Base-by-base conservation (phyloP, 1,284 basidiomycete species). In the Athelia psychrophila region DNA sequence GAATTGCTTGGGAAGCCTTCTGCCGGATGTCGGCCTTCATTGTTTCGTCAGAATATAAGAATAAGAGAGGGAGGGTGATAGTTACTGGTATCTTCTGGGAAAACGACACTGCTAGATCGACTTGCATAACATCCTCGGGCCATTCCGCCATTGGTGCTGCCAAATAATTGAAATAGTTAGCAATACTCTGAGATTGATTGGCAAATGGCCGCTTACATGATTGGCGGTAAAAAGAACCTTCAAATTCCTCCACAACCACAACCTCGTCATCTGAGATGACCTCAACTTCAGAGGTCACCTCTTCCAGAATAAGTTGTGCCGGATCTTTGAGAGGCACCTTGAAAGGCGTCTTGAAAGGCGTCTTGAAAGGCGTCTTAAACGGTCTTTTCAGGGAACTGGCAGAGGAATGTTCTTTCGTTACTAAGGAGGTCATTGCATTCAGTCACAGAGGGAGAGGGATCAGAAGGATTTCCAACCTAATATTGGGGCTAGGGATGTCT, bases 11-110 rank as follows among this genome's bases (percentile, higher is more conserved):
- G 42, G 71, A 68, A 16, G 56, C 55, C 10, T 59, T 52, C 30
- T 65, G 63, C n/a, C 74, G 68, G n/a, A 62, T 51, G 1, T 60
- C 53, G 16, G 63, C 48, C 76, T 75, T 27, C 13, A 5, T 13
- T 30, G 6, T 30, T 30, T 30, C 6, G 13, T 30, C 13, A 30
- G 27, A 5, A 6, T 13, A 30, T 30, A n/a, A n/a, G 19, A 22
- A 40, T 23, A 9, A 9, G 20, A n/a, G 24, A 2, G 18, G 19
- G 33, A 38, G 10, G 30, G 8, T 46, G n/a, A 27, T 27, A 15
- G 10, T 47, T 56, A 88, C 84, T 0, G 78, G 74, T 15, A 86
- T 72, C 65, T 88, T 89, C 49, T 72, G 72, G 5, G 86, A 88
- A 58, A 74, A 80, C 2, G 74, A 69, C n/a, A 69, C 74, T 35